Conservation (phyloP, 2,329 filamentous ascomycete species). For the Colletotrichum sp. region DNA sequence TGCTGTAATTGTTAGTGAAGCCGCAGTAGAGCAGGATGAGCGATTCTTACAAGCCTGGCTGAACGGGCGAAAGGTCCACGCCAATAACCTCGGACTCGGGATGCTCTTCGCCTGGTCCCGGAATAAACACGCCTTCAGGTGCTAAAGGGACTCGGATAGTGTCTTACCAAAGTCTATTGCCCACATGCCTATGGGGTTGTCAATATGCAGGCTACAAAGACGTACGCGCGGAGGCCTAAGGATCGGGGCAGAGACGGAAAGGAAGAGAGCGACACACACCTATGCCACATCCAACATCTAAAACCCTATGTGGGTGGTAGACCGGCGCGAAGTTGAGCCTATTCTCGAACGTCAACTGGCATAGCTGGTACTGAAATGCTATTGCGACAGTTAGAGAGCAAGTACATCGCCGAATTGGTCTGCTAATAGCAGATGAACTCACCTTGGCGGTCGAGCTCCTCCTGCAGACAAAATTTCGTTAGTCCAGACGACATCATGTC, state of each 20-base stretch:
- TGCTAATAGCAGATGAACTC: not conserved
- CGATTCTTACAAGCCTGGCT: slow-evolving; percentile 32
- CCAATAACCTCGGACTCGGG: slow-evolving; percentile 45
- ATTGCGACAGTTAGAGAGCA: not conserved
- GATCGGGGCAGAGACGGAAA: not conserved
- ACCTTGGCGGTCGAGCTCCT: slow-evolving; percentile 40
- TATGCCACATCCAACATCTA: slow-evolving; percentile 58
- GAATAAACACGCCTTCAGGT: not conserved
- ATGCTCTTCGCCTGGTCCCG: slow-evolving; percentile 39
- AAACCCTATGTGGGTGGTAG: slow-evolving; percentile 40
- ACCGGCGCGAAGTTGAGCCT: slow-evolving; percentile 50
- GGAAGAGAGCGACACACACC: slow-evolving; percentile 29
- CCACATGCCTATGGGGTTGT: slow-evolving; percentile 46
- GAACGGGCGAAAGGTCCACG: slow-evolving; percentile 53
- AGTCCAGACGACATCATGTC: not conserved
- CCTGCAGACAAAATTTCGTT: slow-evolving; percentile 25
- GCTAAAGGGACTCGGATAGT: not conserved
- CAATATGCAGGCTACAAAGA: not conserved
- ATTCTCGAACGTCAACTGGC: slow-evolving; percentile 47
- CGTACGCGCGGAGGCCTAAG: not conserved
- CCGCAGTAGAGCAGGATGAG: no score
- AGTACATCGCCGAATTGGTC: not conserved
- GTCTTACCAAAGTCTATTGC: slow-evolving; percentile 50
- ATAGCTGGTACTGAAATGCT: slow-evolving; percentile 40
- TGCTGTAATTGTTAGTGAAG: slow-evolving; percentile 9